These are phyloP conservation scores for Begonia masoniana DNA, from an alignment of 306 rosid genomes.

Conservation along the genomic window DNA sequence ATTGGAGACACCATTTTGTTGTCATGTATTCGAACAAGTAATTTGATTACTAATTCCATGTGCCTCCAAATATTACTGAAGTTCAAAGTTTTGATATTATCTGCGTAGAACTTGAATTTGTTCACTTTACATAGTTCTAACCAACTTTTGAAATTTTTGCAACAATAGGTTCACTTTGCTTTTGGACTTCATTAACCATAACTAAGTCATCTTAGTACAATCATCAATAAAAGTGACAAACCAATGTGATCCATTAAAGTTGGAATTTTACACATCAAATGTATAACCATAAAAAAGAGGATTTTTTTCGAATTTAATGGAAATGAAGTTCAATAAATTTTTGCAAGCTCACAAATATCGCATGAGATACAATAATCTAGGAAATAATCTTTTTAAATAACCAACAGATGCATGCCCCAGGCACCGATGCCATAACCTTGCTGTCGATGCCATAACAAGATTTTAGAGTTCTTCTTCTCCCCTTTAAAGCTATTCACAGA, in stretches of 20 bases:
- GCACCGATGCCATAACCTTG: constrained; percentile 3
- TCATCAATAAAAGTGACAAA: constrained; percentile 4
- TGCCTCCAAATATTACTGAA: background rate
- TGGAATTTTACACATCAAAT: background rate
- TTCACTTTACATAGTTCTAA: no score
- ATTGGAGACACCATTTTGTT: no score
- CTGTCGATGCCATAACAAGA: no score
- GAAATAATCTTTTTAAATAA: constrained; percentile 2
- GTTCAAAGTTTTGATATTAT: background rate
- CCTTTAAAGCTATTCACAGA: background rate
- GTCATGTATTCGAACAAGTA: background rate
- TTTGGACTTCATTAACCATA: constrained; percentile 3
- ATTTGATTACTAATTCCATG: background rate
- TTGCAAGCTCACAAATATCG: background rate
- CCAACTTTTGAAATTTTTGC: background rate
- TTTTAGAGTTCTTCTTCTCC: background rate
- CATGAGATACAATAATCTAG: constrained; percentile 1
- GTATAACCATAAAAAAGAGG: background rate
- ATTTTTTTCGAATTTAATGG: background rate
- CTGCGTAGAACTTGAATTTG: background rate
- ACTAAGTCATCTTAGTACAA: constrained; percentile 6
- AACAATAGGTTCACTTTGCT: background rate
- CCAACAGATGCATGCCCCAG: constrained; percentile 6
- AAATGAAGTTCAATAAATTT: background rate
- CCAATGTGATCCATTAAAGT: constrained; percentile 4